phyloP scores from a whole-genome alignment of 2,329 filamentous ascomycete species.

The Colletotrichum sp. region DNA sequence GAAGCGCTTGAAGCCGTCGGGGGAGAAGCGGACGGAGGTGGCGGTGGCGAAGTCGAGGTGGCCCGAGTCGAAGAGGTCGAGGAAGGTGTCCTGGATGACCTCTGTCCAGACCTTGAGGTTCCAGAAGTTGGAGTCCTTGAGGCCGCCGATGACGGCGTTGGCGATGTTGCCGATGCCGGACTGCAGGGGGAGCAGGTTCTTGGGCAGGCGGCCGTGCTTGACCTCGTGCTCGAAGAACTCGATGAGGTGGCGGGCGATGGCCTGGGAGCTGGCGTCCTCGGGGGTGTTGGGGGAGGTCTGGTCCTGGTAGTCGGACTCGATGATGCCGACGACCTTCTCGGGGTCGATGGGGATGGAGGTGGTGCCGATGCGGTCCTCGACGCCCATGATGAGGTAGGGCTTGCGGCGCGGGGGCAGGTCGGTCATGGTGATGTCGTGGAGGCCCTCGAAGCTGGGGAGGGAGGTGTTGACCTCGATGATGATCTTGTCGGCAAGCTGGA shows the following conservation, averaged over 20 bases:
- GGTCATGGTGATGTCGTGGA: constrained; percentile 92
- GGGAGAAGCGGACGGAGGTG: constrained; percentile 89
- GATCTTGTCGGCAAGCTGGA: constrained; percentile 90
- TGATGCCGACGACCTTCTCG: constrained; percentile 81
- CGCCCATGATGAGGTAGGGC: constrained; percentile 83
- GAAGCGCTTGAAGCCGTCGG: constrained; percentile 89
- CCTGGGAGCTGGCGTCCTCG: constrained; percentile 73
- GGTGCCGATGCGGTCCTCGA: constrained; percentile 86
- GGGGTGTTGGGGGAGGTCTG: constrained; percentile 75
- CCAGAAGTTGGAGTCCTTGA: constrained; percentile 81
- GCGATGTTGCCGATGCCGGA: constrained; percentile 93
- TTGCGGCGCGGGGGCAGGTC: constrained; percentile 81
- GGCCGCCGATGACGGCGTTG: constrained; percentile 87
- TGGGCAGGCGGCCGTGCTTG: constrained; percentile 74
- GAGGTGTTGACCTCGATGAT: constrained; percentile 93
- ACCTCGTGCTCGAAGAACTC: constrained; percentile 88
- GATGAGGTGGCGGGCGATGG: constrained; percentile 81
- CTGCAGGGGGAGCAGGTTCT: constrained; percentile 80
- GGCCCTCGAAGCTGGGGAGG: constrained; percentile 81
- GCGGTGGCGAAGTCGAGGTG: constrained; percentile 89
- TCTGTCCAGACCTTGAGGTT: constrained; percentile 94
- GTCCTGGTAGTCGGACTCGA: constrained; percentile 86
- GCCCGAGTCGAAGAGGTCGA: constrained; percentile 89
- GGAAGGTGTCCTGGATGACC: constrained; percentile 90
- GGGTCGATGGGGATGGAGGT: constrained; percentile 84